A percentile compares a stretch with the other conserved stretches of the same genome.
phyloP scores from a whole-genome alignment of 2,329 filamentous ascomycete species.

The Hirsutella rhossiliensis region DNA sequence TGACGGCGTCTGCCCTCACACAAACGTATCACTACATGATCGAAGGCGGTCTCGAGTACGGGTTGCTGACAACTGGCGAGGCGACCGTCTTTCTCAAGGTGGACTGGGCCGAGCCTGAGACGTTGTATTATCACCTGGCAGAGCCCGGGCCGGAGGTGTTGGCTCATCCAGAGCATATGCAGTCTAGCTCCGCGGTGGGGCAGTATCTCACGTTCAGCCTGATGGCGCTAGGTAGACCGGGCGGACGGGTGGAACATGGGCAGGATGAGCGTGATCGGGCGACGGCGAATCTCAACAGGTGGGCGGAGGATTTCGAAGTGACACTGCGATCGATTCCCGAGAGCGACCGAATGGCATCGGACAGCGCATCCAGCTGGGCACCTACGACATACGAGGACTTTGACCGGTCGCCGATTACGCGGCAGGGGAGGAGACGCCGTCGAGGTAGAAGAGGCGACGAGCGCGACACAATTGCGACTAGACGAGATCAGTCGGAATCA shows the following conservation, averaged over 20 bases:
- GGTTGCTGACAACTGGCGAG: conserved; percentile 30
- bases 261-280: no score
- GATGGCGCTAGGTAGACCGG: neutral
- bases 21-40: conserved; percentile 40
- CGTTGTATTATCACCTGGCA: conserved; percentile 18
- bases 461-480: neutral
- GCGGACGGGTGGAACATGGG: no score
- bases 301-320: no score
- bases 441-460: neutral
- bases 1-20: conserved; percentile 29
- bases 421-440: neutral
- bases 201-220: conserved; percentile 11
- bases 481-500: neutral
- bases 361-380: no score
- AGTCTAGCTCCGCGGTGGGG: conserved; percentile 13
- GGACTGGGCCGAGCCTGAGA: conserved; percentile 13
- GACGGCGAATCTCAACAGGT: no score
- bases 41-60: conserved; percentile 28
- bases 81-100: conserved; percentile 30
- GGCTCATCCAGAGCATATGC: conserved; percentile 9
- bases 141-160: conserved; percentile 14
- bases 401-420: no score
- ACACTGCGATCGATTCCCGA: no score
- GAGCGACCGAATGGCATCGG: neutral
- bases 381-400: no score